Percentiles rank a stretch among this genome's conserved stretches.
Evolutionary conservation across 164 flowering plant species (phyloP).

Genomic region (Chimonanthus praecox): DNA sequence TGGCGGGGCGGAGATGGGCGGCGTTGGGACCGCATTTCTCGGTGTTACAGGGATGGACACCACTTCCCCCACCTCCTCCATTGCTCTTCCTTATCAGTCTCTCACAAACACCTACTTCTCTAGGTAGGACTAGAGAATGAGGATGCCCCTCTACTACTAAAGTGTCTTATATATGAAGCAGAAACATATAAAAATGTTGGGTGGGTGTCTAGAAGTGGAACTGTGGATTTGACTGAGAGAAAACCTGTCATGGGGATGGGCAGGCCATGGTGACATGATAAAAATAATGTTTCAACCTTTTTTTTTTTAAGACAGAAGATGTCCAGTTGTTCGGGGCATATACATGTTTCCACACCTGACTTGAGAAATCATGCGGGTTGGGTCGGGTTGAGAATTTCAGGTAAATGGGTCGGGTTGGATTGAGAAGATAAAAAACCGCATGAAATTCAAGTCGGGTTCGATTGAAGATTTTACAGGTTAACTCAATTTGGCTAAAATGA

Average conservation of each 20-base stretch:
- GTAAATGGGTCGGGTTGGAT: too few relatives aligned
- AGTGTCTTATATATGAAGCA: not conserved
- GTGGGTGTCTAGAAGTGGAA: not conserved
- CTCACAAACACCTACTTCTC: too few relatives aligned
- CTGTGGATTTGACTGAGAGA: not conserved
- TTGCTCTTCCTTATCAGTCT: not conserved
- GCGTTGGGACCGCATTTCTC: not conserved
- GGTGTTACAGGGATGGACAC: constrained; percentile 16
- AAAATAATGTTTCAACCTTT: not conserved
- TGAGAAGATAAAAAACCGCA: too few relatives aligned
- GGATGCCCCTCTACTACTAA: not conserved
- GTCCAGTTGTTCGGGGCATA: not conserved
- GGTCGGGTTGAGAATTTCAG: too few relatives aligned
- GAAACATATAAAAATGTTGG: not conserved
- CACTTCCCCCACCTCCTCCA: constrained; percentile 10
- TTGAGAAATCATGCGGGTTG: too few relatives aligned
- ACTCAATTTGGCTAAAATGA: too few relatives aligned
- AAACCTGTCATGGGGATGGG: not conserved
- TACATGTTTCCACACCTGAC: too few relatives aligned
- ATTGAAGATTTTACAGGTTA: too few relatives aligned
- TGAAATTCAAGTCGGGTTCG: too few relatives aligned
- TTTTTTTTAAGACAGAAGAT: too few relatives aligned
- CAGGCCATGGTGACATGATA: not conserved
- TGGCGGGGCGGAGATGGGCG: constrained; percentile 21
- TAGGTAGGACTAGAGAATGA: too few relatives aligned